These are phyloP conservation scores for Solanum acaule DNA, from an alignment of 257 asterid genomes.

Conservation along the genomic window DNA sequence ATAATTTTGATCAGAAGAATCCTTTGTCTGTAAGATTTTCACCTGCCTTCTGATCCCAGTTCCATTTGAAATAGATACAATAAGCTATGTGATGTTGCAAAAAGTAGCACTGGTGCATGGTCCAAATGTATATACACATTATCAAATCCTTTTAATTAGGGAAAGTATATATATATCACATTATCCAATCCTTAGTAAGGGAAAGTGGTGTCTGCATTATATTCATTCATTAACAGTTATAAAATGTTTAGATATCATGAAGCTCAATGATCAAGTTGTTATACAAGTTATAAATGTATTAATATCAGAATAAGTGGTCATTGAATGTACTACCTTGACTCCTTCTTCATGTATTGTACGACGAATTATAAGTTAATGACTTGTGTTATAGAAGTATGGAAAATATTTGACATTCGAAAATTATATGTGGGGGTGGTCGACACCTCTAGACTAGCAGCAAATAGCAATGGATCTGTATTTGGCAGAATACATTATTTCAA, in stretches of 20 bases:
- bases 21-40: not conserved
- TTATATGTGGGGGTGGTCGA: not conserved
- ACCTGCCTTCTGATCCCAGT: not conserved
- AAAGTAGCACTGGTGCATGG: not conserved
- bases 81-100: not conserved
- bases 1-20: not conserved
- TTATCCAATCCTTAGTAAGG: not conserved
- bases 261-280: not conserved
- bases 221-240: not conserved
- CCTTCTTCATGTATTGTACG: not conserved
- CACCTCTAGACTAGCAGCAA: not conserved
- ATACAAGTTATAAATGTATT: not conserved
- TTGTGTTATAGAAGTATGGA: not conserved
- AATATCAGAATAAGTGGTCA: not conserved
- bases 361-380: not conserved
- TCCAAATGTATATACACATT: not conserved
- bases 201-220: not conserved
- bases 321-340: not conserved
- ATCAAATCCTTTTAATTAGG: not conserved
- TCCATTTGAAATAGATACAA: not conserved
- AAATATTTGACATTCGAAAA: not conserved
- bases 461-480: not conserved
- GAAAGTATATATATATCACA: not conserved
- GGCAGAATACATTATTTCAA: not conserved
- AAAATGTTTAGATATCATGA: not conserved